phyloP scores from a whole-genome alignment of 352 stramenopile species.

The Pythium sukuiense region DNA sequence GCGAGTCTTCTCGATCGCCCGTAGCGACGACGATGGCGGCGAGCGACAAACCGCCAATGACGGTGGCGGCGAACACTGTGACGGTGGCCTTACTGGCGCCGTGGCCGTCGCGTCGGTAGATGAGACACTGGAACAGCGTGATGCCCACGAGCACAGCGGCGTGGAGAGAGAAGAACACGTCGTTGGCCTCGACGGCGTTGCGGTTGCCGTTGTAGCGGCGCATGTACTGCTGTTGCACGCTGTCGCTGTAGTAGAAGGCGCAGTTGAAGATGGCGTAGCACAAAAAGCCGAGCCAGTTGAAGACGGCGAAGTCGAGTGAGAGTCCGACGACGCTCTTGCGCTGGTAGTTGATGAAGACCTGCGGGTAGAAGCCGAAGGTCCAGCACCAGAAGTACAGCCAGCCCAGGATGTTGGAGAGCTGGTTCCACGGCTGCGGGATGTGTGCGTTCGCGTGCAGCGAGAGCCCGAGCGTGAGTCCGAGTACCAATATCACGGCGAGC shows the following conservation, averaged over 20 bases:
- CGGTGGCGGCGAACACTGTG: constrained; percentile 49
- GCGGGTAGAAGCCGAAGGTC: constrained; percentile 90
- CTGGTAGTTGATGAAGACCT: constrained; percentile 94
- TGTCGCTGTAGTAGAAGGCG: constrained; percentile 89
- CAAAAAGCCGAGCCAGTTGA: constrained; percentile 94
- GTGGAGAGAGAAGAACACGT: constrained; percentile 95
- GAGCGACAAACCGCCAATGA: constrained; percentile 47
- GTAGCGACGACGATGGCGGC: constrained; percentile 41
- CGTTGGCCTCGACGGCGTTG: constrained; percentile 89
- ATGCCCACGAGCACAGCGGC: constrained; percentile 85
- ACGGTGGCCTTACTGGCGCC: constrained; percentile 61
- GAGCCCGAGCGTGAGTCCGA: constrained; percentile 60
- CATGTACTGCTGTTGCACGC: constrained; percentile 90
- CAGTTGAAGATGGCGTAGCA: constrained; percentile 95
- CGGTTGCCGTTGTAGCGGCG: constrained; percentile 64
- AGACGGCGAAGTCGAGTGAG: constrained; percentile 91
- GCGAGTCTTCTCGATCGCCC: constrained; percentile 43
- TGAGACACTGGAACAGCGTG: constrained; percentile 90
- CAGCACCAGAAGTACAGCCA: constrained; percentile 93
- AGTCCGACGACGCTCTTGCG: constrained; percentile 89
- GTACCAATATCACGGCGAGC: constrained; percentile 49
- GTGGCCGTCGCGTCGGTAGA: constrained; percentile 83
- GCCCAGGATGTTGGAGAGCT: constrained; percentile 83
- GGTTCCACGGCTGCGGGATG: constrained; percentile 83
- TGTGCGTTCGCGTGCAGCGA: constrained; percentile 70